Conservation (phyloP, 306 rosid species). For the Dryas drummondii region DNA sequence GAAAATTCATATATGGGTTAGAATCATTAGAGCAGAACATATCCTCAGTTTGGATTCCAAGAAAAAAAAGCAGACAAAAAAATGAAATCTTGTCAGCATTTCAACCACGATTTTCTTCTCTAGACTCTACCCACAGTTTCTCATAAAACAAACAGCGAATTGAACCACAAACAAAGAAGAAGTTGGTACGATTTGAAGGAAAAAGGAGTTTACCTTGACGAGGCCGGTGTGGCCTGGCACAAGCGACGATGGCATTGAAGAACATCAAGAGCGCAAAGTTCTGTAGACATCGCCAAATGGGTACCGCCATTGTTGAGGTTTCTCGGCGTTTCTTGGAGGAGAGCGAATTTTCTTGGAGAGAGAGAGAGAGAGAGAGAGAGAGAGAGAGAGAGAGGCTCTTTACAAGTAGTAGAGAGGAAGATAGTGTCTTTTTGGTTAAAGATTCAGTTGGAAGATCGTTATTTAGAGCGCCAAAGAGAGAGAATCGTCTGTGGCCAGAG, state of each 20-base stretch:
- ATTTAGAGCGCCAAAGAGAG: conserved; percentile 18
- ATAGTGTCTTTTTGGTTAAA: neutral
- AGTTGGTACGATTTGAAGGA: neutral
- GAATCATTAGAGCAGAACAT: neutral
- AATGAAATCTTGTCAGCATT: neutral
- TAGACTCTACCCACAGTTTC: neutral
- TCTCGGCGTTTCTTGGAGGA: conserved; percentile 19
- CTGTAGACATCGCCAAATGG: neutral
- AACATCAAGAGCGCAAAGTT: conserved; percentile 15
- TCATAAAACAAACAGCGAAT: neutral
- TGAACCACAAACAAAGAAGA: neutral
- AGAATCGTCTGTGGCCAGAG: neutral
- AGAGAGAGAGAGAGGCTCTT: neutral
- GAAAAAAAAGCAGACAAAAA: neutral
- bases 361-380: neutral
- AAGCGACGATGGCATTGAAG: neutral
- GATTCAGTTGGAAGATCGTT: conserved; percentile 6
- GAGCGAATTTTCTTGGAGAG: conserved; percentile 12
- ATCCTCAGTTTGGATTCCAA: neutral
- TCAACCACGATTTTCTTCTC: neutral
- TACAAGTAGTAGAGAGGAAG: neutral
- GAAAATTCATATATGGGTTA: neutral
- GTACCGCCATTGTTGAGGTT: conserved; percentile 26
- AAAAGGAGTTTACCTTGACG: conserved; percentile 29
- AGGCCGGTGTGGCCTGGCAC: conserved; percentile 3